These are phyloP conservation scores for Penicillium frequentans DNA, from an alignment of 2,329 filamentous ascomycete species.

Conservation along the genomic window DNA sequence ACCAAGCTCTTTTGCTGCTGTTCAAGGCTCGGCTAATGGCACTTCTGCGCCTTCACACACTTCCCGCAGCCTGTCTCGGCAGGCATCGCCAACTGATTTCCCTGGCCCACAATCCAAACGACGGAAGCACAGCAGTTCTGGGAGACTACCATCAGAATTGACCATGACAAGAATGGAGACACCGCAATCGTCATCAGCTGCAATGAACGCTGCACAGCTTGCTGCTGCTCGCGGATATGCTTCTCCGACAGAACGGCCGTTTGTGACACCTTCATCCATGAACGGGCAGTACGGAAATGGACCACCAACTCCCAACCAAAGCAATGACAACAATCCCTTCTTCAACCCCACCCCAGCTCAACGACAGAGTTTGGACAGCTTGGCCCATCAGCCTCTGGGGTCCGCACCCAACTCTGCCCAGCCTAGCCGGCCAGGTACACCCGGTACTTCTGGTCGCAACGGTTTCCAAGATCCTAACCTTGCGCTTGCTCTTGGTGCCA, in stretches of 20 bases:
- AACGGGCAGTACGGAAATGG: slow-evolving; percentile 56
- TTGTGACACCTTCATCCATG: slow-evolving; percentile 45
- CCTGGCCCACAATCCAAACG: slow-evolving; percentile 72
- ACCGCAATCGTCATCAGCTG: slow-evolving; percentile 42
- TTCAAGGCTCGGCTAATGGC: slow-evolving; percentile 39
- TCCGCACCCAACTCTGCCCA: slow-evolving; percentile 72
- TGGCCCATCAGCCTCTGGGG: slow-evolving; percentile 64
- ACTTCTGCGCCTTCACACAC: slow-evolving; percentile 51
- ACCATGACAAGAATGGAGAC: slow-evolving; percentile 82
- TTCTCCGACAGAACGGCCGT: slow-evolving; percentile 47
- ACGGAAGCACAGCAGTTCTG: slow-evolving; percentile 71
- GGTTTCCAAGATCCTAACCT: slow-evolving; percentile 40
- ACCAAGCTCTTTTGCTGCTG: slow-evolving; percentile 39
- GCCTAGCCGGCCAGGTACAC: slow-evolving; percentile 76
- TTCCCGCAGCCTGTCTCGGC: slow-evolving; percentile 67
- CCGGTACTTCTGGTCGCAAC: slow-evolving; percentile 50
- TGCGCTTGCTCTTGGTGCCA: slow-evolving; percentile 38
- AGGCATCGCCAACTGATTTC: slow-evolving; percentile 67
- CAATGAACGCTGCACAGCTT: slow-evolving; percentile 44
- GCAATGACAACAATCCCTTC: slow-evolving; percentile 60
- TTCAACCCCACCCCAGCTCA: slow-evolving; percentile 57
- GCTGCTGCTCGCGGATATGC: slow-evolving; percentile 38
- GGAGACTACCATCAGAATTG: slow-evolving; percentile 70
- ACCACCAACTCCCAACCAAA: slow-evolving; percentile 64
- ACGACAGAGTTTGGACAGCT: slow-evolving; percentile 64